Conservation (phyloP, 306 rosid genomes). For the Geum urbanum region DNA sequence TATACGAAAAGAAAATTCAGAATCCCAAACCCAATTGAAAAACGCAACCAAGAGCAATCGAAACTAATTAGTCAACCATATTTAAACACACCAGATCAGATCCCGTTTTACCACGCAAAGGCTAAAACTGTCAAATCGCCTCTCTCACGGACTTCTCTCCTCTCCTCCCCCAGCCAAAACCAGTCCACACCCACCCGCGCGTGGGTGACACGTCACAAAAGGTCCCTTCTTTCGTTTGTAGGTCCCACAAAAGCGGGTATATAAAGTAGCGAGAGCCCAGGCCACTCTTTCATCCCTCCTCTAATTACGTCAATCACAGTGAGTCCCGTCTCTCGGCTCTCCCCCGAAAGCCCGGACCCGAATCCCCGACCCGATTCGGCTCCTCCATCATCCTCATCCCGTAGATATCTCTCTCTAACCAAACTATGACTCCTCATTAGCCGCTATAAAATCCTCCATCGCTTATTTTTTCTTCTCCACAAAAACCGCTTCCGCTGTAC, state of each 20-base stretch:
- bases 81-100: not conserved
- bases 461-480: not conserved
- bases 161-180: not conserved
- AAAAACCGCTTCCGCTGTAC: not conserved
- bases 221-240: not conserved
- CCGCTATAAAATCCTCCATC: not conserved
- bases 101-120: not conserved
- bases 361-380: constrained; percentile 2
- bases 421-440: not conserved
- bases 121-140: not conserved
- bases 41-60: not conserved
- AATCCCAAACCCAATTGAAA: not conserved
- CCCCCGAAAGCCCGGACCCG: not conserved
- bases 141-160: not conserved
- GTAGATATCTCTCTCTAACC: not conserved
- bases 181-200: not conserved
- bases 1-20: not conserved
- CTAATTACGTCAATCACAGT: not conserved
- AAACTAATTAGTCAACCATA: constrained; percentile 4
- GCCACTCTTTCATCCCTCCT: not conserved
- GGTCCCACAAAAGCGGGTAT: constrained; percentile 15
- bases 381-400: not conserved
- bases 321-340: not conserved
- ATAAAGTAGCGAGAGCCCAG: not conserved
- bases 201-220: not conserved